Percentiles rank a stretch among this genome's conserved stretches.
phyloP scores from a whole-genome alignment of 83 land plant species.

The Picea mariana region DNA sequence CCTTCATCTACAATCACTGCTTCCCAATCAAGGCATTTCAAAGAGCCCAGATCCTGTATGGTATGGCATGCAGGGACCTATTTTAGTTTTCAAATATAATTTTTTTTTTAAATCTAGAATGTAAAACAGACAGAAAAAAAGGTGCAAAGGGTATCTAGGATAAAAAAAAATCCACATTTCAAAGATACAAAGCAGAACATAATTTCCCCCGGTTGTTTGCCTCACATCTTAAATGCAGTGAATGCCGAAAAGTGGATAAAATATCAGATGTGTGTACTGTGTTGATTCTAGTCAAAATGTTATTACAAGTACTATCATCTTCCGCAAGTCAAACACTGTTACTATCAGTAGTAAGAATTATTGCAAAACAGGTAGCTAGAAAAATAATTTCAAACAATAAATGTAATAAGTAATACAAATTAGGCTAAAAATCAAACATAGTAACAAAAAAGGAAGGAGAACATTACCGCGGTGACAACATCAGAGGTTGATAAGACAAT shows the following conservation, averaged over 20 bases:
- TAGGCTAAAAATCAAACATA: not conserved
- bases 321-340: not conserved
- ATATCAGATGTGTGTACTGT: not conserved
- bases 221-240: not conserved
- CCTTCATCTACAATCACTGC: too few relatives aligned
- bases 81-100: not conserved
- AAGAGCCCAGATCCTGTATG: too few relatives aligned
- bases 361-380: not conserved
- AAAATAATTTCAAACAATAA: not conserved
- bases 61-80: not conserved
- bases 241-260: not conserved
- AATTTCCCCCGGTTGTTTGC: not conserved
- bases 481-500: conserved; percentile 65
- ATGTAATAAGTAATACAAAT: conserved; percentile 8
- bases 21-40: too few relatives aligned
- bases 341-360: not conserved
- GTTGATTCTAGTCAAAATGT: not conserved
- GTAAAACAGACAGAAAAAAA: not conserved
- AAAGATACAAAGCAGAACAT: not conserved
- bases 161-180: not conserved
- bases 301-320: not conserved
- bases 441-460: not conserved
- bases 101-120: not conserved
- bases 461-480: conserved; percentile 45
- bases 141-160: not conserved